phyloP scores from a whole-genome alignment of 257 asterid genomes.

The Rhazya stricta region DNA sequence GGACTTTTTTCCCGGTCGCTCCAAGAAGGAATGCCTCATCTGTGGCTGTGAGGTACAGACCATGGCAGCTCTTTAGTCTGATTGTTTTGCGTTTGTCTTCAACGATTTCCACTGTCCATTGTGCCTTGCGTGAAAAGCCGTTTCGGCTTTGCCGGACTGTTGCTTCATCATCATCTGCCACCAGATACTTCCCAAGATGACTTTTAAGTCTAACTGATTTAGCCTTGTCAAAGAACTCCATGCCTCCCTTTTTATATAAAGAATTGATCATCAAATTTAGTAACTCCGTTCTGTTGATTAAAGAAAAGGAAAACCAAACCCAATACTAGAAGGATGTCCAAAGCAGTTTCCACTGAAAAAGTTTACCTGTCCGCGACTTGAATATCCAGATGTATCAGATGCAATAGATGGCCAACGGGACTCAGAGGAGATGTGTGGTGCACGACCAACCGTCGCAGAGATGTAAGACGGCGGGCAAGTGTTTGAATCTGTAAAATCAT shows the following conservation, averaged over 20 bases:
- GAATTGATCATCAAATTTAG: background rate
- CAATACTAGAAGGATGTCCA: background rate
- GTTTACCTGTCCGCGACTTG: background rate
- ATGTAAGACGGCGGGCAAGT: background rate
- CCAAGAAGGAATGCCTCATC: conserved; percentile 59
- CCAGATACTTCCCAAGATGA: conserved; percentile 64
- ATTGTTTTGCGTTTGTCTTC: conserved; percentile 40
- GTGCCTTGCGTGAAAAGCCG: conserved; percentile 27
- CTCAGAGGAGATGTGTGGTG: background rate
- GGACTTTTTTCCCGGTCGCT: conserved; percentile 69
- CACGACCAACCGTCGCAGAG: background rate
- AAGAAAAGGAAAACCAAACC: background rate
- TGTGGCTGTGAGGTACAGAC: conserved; percentile 63
- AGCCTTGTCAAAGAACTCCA: conserved; percentile 69
- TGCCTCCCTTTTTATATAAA: conserved; percentile 4
- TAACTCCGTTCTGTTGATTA: background rate
- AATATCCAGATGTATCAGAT: conserved; percentile 1
- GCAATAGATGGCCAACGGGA: background rate
- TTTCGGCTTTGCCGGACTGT: conserved; percentile 45
- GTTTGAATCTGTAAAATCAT: conserved; percentile 2
- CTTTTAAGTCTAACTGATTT: conserved; percentile 63
- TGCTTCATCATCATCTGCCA: conserved; percentile 61
- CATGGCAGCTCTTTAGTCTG: conserved; percentile 65
- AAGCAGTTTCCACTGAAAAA: background rate
- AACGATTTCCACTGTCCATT: conserved; percentile 63